Percentiles rank a stretch among this genome's conserved stretches.
Evolutionary conservation across 2,329 filamentous ascomycete genomes (phyloP).

Genomic region (Fusarium kyushuense): DNA sequence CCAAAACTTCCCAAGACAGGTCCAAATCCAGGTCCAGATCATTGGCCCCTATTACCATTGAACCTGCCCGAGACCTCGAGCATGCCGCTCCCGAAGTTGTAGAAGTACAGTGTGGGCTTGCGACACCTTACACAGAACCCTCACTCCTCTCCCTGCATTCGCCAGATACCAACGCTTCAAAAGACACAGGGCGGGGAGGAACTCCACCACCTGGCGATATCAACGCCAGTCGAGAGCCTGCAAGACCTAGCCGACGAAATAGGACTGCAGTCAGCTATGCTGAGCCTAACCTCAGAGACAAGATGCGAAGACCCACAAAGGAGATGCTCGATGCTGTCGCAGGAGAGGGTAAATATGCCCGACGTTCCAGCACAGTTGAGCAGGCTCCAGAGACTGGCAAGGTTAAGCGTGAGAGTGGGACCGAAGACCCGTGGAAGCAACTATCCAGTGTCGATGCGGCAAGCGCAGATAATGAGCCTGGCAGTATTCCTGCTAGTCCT

Average conservation of each 20-base stretch:
- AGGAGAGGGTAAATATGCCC: slow-evolving; percentile 68
- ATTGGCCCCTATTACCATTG: slow-evolving; percentile 37
- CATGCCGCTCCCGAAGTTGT: slow-evolving; percentile 32
- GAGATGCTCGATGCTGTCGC: slow-evolving; percentile 80
- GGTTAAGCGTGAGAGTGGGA: slow-evolving; percentile 53
- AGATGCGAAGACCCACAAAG: slow-evolving; percentile 85
- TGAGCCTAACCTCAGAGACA: slow-evolving; percentile 82
- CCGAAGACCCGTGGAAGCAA: slow-evolving; percentile 51
- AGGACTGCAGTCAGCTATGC: slow-evolving; percentile 81
- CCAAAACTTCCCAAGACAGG: slow-evolving; percentile 46
- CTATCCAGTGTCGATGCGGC: slow-evolving; percentile 34
- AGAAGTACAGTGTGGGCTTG: slow-evolving; percentile 37
- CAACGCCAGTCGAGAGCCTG: slow-evolving; percentile 66
- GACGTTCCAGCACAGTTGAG: slow-evolving; percentile 56
- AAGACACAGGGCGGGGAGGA: slow-evolving; percentile 57
- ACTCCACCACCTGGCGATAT: slow-evolving; percentile 72
- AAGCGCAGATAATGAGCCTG: slow-evolving; percentile 30
- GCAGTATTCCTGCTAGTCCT: slow-evolving; percentile 54
- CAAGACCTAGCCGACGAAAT: slow-evolving; percentile 74
- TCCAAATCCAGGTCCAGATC: slow-evolving; percentile 48
- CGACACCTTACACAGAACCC: slow-evolving; percentile 53
- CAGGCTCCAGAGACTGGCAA: slow-evolving; percentile 45
- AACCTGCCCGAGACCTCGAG: slow-evolving; percentile 34
- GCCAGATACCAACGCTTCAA: slow-evolving; percentile 58
- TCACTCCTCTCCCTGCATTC: slow-evolving; percentile 62